A percentile compares a stretch with the other conserved stretches of the same genome.
Evolutionary conservation across 2,329 filamentous ascomycete species (phyloP).

Genomic region (Neonectria hederae): DNA sequence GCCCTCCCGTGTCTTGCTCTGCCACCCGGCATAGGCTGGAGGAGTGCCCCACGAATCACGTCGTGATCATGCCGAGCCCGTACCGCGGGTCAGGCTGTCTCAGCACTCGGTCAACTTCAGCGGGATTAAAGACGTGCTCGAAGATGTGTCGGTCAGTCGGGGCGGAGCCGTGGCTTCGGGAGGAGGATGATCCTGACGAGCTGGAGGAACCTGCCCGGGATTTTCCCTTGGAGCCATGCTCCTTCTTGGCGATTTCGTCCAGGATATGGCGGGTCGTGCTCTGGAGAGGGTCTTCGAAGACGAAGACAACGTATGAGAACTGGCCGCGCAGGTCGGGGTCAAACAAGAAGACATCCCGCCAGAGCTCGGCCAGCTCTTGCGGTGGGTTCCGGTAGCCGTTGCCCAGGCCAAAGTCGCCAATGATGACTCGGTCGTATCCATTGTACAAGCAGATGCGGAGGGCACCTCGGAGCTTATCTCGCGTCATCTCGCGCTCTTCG

Average conservation of each 20-base stretch:
- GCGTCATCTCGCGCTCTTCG: slow-evolving; percentile 75
- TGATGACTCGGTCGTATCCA: slow-evolving; percentile 65
- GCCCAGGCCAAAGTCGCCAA: slow-evolving; percentile 72
- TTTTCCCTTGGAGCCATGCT: slow-evolving; percentile 49
- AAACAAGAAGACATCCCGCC: slow-evolving; percentile 71
- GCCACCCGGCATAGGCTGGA: slow-evolving; percentile 7
- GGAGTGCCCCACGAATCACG: slow-evolving; percentile 33
- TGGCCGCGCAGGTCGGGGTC: slow-evolving; percentile 70
- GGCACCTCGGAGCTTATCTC: slow-evolving; percentile 76
- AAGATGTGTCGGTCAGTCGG: slow-evolving; percentile 64
- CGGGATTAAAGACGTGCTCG: slow-evolving; percentile 59
- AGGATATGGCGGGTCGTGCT: slow-evolving; percentile 63
- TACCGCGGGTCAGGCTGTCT: slow-evolving; percentile 64
- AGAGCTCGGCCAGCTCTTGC: slow-evolving; percentile 70
- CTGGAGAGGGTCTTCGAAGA: slow-evolving; percentile 67
- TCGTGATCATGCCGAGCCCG: slow-evolving; percentile 62
- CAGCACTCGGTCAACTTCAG: slow-evolving; percentile 61
- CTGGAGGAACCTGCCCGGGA: slow-evolving; percentile 44
- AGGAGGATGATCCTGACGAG: slow-evolving; percentile 44
- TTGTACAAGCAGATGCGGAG: slow-evolving; percentile 74
- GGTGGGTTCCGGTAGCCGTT: slow-evolving; percentile 72
- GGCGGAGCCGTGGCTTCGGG: slow-evolving; percentile 42
- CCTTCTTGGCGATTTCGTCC: slow-evolving; percentile 65
- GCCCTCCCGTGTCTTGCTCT: slow-evolving; percentile 17
- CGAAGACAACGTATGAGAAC: slow-evolving; percentile 70